These are phyloP conservation scores for Helicostylum pulchrum DNA, from an alignment of 192 early-diverging fungal genomes.

Conservation along the genomic window DNA sequence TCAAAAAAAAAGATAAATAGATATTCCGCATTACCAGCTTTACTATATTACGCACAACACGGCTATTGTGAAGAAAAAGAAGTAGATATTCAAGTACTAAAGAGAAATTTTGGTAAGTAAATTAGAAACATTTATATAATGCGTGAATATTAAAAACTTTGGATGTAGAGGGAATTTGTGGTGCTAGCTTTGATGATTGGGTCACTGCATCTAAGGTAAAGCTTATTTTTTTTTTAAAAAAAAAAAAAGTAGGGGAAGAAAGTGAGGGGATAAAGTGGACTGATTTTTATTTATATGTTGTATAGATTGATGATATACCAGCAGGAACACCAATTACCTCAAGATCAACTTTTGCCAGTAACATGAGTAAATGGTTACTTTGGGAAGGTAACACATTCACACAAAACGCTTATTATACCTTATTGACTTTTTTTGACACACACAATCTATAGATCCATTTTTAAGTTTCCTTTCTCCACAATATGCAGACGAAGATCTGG, in stretches of 20 bases:
- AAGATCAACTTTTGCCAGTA: conserved; percentile 60
- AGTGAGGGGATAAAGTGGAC: neutral
- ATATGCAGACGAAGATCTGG: conserved; percentile 64
- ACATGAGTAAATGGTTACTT: conserved; percentile 79
- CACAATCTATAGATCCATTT: conserved; percentile 56
- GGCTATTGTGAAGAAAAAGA: conserved; percentile 64
- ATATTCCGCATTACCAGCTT: conserved; percentile 72
- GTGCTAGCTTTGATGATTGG: conserved; percentile 77
- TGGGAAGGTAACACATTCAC: conserved; percentile 64
- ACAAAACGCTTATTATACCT: neutral
- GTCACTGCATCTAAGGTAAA: conserved; percentile 58
- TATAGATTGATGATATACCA: conserved; percentile 44
- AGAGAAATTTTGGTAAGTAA: conserved; percentile 40
- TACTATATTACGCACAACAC: conserved; percentile 76
- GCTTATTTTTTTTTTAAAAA: too few species aligned
- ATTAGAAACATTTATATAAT: too few species aligned
- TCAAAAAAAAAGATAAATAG: conserved; percentile 16
- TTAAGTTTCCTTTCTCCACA: conserved; percentile 75
- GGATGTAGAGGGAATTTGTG: conserved; percentile 78
- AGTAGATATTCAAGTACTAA: conserved; percentile 56
- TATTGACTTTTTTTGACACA: conserved; percentile 5
- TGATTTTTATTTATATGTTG: neutral
- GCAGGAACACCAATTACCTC: conserved; percentile 40
- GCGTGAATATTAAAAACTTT: neutral
- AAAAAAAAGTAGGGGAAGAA: neutral